Evolutionary conservation across 805 yeast species (phyloP).

Genomic region (Ogataea wickerhamii): DNA sequence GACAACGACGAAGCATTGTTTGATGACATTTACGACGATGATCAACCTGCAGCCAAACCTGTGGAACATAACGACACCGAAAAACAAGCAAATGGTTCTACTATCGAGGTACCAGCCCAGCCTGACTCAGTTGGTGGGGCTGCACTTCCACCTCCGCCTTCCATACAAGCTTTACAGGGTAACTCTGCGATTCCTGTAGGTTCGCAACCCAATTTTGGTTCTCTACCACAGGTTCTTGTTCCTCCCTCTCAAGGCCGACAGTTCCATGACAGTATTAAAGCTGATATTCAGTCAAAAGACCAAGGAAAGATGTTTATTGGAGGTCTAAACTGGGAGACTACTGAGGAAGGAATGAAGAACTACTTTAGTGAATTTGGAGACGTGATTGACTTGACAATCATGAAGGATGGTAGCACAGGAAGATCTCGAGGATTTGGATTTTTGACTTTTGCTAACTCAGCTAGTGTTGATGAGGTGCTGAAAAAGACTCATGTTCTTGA

Average conservation of each 20-base stretch:
- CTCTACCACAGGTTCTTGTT: slow-evolving; percentile 28
- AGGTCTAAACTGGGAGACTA: slow-evolving; percentile 97
- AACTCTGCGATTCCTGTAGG: not conserved
- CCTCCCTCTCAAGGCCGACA: slow-evolving; percentile 13
- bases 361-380: slow-evolving; percentile 89
- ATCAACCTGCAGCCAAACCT: slow-evolving; percentile 21
- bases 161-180: slow-evolving; percentile 14
- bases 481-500: slow-evolving; percentile 84
- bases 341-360: slow-evolving; percentile 77
- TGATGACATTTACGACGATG: slow-evolving; percentile 73
- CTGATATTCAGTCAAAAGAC: slow-evolving; percentile 56
- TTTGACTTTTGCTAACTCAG: slow-evolving; percentile 77
- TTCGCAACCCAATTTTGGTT: slow-evolving; percentile 25
- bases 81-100: slow-evolving; percentile 2
- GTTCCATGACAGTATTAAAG: slow-evolving; percentile 35
- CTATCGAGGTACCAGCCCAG: slow-evolving; percentile 6
- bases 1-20: slow-evolving; percentile 86
- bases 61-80: slow-evolving; percentile 9
- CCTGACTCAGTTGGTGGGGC: slow-evolving; percentile 1
- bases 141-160: slow-evolving; percentile 5
- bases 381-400: slow-evolving; percentile 81
- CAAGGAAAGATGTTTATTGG: slow-evolving; percentile 94
- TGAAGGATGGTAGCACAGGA: slow-evolving; percentile 86
- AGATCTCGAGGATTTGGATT: slow-evolving; percentile 95
- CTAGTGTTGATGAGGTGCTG: slow-evolving; percentile 81